Conservation (phyloP, 108 stramenopile species). For the Cyclotella baltica region DNA sequence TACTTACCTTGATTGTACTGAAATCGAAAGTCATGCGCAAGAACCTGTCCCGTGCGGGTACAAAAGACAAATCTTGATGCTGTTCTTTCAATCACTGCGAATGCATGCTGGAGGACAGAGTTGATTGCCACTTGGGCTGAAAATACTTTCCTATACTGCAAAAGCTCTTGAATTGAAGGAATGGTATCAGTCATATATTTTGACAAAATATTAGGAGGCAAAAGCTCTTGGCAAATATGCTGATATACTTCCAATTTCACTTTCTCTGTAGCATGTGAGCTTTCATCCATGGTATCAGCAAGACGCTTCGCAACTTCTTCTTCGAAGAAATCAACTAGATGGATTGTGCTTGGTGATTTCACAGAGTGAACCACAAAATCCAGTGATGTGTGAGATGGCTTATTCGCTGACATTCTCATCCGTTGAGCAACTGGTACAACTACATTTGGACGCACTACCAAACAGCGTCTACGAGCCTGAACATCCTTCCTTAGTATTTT, state of each 20-base stretch:
- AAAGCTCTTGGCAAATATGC: constrained; percentile 59
- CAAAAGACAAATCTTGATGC: constrained; percentile 75
- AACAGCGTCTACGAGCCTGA: constrained; percentile 60
- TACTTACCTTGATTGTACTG: constrained; percentile 82
- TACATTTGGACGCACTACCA: constrained; percentile 73
- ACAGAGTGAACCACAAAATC: constrained; percentile 58
- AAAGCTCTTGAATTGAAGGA: constrained; percentile 60
- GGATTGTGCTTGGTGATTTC: constrained; percentile 21
- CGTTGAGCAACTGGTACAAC: constrained; percentile 89
- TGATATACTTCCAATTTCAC: constrained; percentile 61
- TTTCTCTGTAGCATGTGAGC: constrained; percentile 22
- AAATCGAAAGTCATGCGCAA: constrained; percentile 80
- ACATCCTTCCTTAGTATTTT: constrained; percentile 72
- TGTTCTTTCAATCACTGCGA: constrained; percentile 77
- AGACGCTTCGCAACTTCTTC: constrained; percentile 47
- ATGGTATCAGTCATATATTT: constrained; percentile 53
- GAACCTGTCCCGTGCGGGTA: constrained; percentile 54
- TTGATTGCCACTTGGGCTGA: constrained; percentile 76
- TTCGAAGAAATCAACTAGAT: constrained; percentile 34
- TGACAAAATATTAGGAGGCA: constrained; percentile 53
- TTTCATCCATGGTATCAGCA: constrained; percentile 6
- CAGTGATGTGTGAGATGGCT: constrained; percentile 62
- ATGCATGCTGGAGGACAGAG: constrained; percentile 83
- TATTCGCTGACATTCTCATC: constrained; percentile 75
- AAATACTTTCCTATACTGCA: constrained; percentile 79